phyloP scores from a whole-genome alignment of 2,329 filamentous ascomycete genomes.

The Cercospora janseana region DNA sequence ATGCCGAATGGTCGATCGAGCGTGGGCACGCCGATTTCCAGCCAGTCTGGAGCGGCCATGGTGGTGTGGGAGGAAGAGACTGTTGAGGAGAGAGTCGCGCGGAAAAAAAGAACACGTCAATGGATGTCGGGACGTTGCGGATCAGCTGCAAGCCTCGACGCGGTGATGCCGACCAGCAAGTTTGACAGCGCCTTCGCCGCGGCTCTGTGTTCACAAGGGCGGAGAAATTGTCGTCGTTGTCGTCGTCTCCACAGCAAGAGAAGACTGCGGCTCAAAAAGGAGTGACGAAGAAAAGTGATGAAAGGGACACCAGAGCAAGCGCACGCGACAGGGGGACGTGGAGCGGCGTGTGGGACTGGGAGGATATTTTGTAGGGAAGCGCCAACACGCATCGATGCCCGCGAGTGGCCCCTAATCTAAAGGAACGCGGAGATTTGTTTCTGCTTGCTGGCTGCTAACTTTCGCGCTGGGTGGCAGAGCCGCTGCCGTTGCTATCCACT shows the following conservation, averaged over 20 bases:
- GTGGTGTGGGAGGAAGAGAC: constrained; percentile 7
- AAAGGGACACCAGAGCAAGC: not conserved
- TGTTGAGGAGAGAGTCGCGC: not conserved
- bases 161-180: constrained; percentile 6
- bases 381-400: not conserved
- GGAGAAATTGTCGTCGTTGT: not conserved
- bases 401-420: constrained; percentile 8
- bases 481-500: constrained; percentile 5
- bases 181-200: constrained; percentile 2
- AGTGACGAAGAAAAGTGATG: not conserved
- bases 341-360: not conserved
- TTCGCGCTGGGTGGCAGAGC: constrained; percentile 7
- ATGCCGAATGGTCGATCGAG: constrained; percentile 91
- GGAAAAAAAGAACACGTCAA: constrained; percentile 6
- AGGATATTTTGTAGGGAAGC: constrained; percentile 7
- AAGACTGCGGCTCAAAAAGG: not conserved
- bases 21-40: constrained; percentile 62
- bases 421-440: constrained; percentile 4
- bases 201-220: constrained; percentile 1
- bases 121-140: constrained; percentile 2
- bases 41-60: constrained; percentile 56
- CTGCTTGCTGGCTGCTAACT: constrained; percentile 8
- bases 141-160: constrained; percentile 7
- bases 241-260: not conserved
- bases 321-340: constrained; percentile 4